Evolutionary conservation across 169 alveolate genomes (phyloP).

Genomic region (Plasmodium yoelii): DNA sequence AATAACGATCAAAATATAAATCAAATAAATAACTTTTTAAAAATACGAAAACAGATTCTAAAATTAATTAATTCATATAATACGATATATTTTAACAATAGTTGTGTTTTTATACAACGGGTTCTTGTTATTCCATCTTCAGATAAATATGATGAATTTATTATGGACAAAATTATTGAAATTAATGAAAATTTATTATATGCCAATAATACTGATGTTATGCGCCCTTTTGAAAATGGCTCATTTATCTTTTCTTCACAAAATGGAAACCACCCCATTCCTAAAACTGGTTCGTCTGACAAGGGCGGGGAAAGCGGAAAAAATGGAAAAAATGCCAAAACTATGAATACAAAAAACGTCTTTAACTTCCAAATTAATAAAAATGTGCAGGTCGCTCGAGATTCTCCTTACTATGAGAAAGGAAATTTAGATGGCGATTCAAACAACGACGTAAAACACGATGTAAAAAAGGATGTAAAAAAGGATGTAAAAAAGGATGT

Average conservation of each 20-base stretch:
- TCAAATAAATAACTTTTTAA: background rate
- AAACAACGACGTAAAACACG: background rate
- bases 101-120: conserved; percentile 73
- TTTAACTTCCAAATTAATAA: background rate
- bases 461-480: too few relatives aligned
- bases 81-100: conserved; percentile 34
- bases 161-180: conserved; percentile 48
- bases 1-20: background rate
- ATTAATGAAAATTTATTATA: conserved; percentile 58
- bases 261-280: background rate
- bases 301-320: background rate
- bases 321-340: background rate
- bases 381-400: background rate
- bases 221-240: background rate
- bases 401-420: conserved; percentile 28
- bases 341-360: background rate
- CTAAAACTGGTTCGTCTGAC: background rate
- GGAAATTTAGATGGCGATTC: background rate
- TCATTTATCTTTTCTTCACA: background rate
- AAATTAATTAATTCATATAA: conserved; percentile 26
- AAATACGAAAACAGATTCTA: conserved; percentile 10
- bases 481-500: too few relatives aligned
- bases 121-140: conserved; percentile 55
- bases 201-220: conserved; percentile 4
- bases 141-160: conserved; percentile 44